Evolutionary conservation across 441 rosid genomes (phyloP).

Genomic region (Croton setiger): DNA sequence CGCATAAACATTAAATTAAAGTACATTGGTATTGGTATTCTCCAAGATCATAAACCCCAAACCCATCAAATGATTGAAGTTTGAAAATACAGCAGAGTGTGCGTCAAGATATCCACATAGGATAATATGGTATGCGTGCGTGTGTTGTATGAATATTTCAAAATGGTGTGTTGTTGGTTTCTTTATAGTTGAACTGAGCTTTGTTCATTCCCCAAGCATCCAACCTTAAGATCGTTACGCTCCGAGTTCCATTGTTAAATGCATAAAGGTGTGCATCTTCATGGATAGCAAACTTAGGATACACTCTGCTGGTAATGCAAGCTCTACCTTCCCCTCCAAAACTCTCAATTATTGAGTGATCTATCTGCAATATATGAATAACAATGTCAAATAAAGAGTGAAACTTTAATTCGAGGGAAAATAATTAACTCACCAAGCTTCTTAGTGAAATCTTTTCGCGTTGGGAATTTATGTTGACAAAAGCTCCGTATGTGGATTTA

Average conservation of each 20-base stretch:
- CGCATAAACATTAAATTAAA: not conserved
- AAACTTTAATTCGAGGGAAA: not conserved
- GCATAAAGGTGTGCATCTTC: constrained; percentile 29
- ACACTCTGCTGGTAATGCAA: constrained; percentile 43
- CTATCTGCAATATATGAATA: constrained; percentile 29
- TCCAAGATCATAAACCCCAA: not conserved
- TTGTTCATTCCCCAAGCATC: constrained; percentile 39
- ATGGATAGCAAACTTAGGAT: constrained; percentile 48
- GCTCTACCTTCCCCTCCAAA: constrained; percentile 34
- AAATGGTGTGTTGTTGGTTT: not conserved
- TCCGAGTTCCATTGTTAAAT: constrained; percentile 36
- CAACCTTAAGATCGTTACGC: constrained; percentile 26
- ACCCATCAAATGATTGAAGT: not conserved
- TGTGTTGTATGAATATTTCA: not conserved
- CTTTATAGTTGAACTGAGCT: constrained; percentile 21
- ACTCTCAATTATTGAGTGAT: constrained; percentile 40
- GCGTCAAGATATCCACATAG: not conserved
- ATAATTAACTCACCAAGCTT: constrained; percentile 55
- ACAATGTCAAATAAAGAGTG: not conserved
- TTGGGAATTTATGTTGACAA: constrained; percentile 47
- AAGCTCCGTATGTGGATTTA: constrained; percentile 57
- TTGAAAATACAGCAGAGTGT: not conserved
- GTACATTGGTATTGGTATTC: not conserved
- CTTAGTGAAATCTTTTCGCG: constrained; percentile 54
- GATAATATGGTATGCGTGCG: too few species aligned